A percentile compares a stretch with the other conserved stretches of the same genome.
phyloP scores from a whole-genome alignment of 345 rosid genomes.

The Linum tenue region DNA sequence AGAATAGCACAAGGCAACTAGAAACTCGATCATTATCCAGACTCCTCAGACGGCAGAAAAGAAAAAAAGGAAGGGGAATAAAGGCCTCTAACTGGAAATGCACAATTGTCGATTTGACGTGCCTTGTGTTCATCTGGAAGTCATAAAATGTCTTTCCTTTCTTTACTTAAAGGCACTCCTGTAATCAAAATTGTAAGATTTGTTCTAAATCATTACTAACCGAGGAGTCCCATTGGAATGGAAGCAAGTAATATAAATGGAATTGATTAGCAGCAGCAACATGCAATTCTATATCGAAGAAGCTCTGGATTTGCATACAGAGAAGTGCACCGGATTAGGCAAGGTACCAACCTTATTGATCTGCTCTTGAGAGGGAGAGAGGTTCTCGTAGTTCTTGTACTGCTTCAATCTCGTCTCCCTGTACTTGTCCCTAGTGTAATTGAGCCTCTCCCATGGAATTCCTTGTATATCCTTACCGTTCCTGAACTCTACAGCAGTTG shows the following conservation, averaged over 20 bases:
- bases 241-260: too few relatives aligned
- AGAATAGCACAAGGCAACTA: background rate
- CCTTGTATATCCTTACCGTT: slow-evolving; percentile 92
- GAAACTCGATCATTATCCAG: background rate
- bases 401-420: slow-evolving; percentile 60
- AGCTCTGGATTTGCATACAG: background rate
- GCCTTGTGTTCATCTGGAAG: slow-evolving; percentile 87
- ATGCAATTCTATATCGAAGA: background rate
- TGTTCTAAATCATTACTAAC: too few relatives aligned
- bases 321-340: background rate
- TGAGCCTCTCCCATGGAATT: slow-evolving; percentile 86
- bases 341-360: slow-evolving; percentile 41
- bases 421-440: slow-evolving; percentile 57
- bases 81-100: slow-evolving; percentile 79
- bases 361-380: slow-evolving; percentile 41
- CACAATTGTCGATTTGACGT: slow-evolving; percentile 71
- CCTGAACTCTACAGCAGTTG: slow-evolving; percentile 72
- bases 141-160: slow-evolving; percentile 63
- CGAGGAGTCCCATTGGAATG: too few relatives aligned
- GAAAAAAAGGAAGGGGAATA: background rate
- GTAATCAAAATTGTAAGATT: slow-evolving; percentile 11
- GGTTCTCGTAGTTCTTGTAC: slow-evolving; percentile 68
- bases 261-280: background rate
- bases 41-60: background rate
- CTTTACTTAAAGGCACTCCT: slow-evolving; percentile 72